Percentiles rank a stretch among this genome's conserved stretches.
phyloP scores from a whole-genome alignment of 2,329 filamentous ascomycete species.

The Cryphonectria parasitica region DNA sequence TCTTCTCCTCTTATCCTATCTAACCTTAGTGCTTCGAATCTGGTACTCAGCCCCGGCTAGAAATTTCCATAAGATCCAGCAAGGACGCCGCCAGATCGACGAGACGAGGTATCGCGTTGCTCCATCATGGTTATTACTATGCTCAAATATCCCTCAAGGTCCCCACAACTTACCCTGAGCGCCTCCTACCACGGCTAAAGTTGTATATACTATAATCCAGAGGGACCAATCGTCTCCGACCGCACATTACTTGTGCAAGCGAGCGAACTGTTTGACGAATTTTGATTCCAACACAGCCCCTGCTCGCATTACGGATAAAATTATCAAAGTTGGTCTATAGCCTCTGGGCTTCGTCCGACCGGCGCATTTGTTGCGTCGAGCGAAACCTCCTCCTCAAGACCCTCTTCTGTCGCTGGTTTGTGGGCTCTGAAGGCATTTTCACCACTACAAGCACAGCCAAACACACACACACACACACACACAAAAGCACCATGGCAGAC shows the following conservation, averaged over 20 bases:
- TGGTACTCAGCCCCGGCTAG: slow-evolving; percentile 19
- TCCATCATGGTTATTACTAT: not conserved
- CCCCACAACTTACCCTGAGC: slow-evolving; percentile 3
- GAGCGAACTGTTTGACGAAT: not conserved
- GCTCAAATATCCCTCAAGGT: slow-evolving; percentile 28
- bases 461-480: not conserved
- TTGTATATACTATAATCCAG: not conserved
- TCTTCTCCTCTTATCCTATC: not conserved
- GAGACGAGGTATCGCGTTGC: slow-evolving; percentile 6
- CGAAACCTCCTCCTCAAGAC: slow-evolving; percentile 7
- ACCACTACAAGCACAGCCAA: not conserved
- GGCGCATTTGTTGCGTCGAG: slow-evolving; percentile 20
- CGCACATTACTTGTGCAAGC: not conserved
- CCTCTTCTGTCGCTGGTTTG: not conserved
- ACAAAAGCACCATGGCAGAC: slow-evolving; percentile 9
- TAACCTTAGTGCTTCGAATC: not conserved
- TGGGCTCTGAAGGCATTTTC: not conserved
- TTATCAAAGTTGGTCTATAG: not conserved
- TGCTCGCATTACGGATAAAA: not conserved
- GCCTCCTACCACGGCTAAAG: not conserved
- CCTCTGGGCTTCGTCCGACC: slow-evolving; percentile 6
- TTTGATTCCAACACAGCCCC: not conserved
- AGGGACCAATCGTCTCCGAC: not conserved
- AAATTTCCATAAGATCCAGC: slow-evolving; percentile 6
- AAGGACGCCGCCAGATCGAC: slow-evolving; percentile 1